Base-by-base conservation (phyloP, 352 stramenopile species). In the Pythium brassicae region DNA sequence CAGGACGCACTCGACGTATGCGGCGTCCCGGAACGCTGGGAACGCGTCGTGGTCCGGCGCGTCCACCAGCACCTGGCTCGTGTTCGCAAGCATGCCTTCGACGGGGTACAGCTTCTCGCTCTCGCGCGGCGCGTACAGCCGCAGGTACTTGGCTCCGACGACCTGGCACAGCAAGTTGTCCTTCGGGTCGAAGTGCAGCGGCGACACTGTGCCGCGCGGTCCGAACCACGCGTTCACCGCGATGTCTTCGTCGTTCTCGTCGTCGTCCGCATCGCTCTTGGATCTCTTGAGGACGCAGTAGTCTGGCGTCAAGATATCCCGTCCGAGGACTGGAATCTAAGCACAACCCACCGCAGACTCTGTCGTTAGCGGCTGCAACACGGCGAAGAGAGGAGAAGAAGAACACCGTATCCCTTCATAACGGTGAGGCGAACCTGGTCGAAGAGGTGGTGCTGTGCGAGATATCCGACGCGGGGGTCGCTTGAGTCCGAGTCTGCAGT, bases 81-180 rank as follows among this genome's bases (percentile, higher is more conserved):
- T 96, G 57, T 97, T 97, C 37, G 67, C 80, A 27, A 97, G 76
- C 47, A 95, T 39, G 2, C 85, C 86, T 25, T 91, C 68, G n/a
- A 92, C 72, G 4, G 86, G 80, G 57, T 96, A 96, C 8, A 97
- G 69, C 49, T 82, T 80, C 10, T 61, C 59, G 26, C 76, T 93
- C 40, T 95, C 69, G 8, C 67, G 50, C 0, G 80, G 82, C 8
- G 85, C 71, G 40, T 94, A 96, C 25, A 97, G 55, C 0, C 85
- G 71, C 8, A 97, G 57, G 59, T 95, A 93, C 55, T 96, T 96
- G 40, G 64, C 49, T 0, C 86, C 87, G 4, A 94, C 74, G 29
- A 95, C 83, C 57, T 97, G 89, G 27, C 84, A 94, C 0, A 97
- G 71, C 29, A 96, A 54, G 53, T 97, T 97, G 67, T 97, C 88